Conservation (phyloP, 345 rosid species). For the Eucalyptus victrix region DNA sequence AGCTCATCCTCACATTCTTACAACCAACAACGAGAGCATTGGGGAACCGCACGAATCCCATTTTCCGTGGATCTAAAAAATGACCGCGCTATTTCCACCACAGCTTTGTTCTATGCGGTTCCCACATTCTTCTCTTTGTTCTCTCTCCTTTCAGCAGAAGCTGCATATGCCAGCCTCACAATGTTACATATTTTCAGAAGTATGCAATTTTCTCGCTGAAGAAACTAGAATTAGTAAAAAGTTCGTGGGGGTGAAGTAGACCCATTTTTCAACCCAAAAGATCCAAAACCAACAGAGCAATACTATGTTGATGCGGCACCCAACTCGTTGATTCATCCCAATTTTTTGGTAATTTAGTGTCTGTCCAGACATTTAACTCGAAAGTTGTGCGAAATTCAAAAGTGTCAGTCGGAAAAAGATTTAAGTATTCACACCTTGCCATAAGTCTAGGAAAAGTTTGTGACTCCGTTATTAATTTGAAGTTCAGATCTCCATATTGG, state of each 20-base stretch:
- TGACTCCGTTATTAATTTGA: not conserved
- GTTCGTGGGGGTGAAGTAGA: not conserved
- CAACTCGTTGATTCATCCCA: not conserved
- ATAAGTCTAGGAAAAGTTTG: not conserved
- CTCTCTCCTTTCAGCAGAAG: no score
- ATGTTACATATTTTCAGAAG: not conserved
- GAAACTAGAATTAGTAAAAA: no score
- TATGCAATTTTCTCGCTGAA: no score
- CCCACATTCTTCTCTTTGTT: no score
- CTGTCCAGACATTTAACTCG: not conserved
- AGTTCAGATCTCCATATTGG: not conserved
- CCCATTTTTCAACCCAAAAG: not conserved
- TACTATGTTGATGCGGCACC: not conserved
- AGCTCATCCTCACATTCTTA: not conserved
- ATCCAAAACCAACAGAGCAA: not conserved
- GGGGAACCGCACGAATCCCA: not conserved
- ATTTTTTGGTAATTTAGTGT: not conserved
- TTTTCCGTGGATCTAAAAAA: not conserved
- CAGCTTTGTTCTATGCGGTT: not conserved
- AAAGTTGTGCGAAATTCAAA: not conserved
- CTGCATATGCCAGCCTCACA: not conserved
- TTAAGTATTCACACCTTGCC: not conserved
- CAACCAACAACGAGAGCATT: not conserved
- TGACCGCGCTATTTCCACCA: not conserved
- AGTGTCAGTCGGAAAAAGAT: not conserved